Evolutionary conservation across 164 flowering plant genomes (phyloP).

Genomic region (Sextonia rubra): DNA sequence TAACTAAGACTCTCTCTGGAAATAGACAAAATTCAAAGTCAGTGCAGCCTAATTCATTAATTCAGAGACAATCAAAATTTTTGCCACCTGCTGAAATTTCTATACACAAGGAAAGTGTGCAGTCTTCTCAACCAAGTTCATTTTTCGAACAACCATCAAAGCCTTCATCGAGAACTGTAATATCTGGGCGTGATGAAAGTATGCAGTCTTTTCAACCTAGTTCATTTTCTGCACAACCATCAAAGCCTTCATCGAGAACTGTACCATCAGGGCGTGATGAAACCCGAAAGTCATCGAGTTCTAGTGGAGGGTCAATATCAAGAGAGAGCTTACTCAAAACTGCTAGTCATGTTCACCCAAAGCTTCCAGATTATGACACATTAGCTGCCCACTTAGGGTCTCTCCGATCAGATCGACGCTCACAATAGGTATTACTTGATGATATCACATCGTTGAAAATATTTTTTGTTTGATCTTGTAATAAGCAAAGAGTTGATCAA

Average conservation of each 20-base stretch:
- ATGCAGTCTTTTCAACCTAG: conserved; percentile 1
- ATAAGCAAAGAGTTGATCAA: neutral
- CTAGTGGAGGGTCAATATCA: conserved; percentile 17
- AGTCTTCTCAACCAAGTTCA: conserved; percentile 6
- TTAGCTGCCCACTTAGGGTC: conserved; percentile 55
- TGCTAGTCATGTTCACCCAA: conserved; percentile 91
- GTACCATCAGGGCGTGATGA: conserved; percentile 2
- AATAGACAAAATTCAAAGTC: conserved; percentile 10
- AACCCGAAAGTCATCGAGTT: conserved; percentile 17
- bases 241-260: conserved; percentile 5
- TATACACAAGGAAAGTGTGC: neutral
- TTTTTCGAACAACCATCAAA: conserved; percentile 5
- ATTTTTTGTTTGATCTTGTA: neutral
- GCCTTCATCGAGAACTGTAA: conserved; percentile 4
- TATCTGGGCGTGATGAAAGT: conserved; percentile 2
- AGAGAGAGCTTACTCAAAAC: conserved; percentile 34
- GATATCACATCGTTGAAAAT: neutral
- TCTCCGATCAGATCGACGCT: conserved; percentile 40
- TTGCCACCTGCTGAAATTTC: conserved; percentile 4
- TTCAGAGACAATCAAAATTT: conserved; percentile 12
- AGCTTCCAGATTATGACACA: conserved; percentile 84
- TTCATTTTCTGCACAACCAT: conserved; percentile 4
- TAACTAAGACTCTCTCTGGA: conserved; percentile 13
- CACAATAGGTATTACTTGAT: neutral
- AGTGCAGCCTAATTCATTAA: conserved; percentile 9